These are phyloP conservation scores for Emmonsiellopsis sp. DNA, from an alignment of 2,329 filamentous ascomycete genomes.

Conservation along the genomic window DNA sequence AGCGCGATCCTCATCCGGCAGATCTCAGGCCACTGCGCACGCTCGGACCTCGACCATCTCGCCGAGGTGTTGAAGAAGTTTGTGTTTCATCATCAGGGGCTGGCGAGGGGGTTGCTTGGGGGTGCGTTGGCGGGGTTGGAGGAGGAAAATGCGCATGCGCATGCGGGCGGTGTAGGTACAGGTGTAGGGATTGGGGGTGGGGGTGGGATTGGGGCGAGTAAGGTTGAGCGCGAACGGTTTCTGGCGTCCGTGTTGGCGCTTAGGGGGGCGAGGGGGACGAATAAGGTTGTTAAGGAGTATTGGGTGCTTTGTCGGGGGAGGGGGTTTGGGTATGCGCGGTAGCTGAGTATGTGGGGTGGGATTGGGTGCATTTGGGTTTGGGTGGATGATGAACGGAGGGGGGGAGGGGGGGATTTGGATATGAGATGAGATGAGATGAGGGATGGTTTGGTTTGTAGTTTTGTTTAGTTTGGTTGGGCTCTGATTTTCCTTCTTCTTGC, in stretches of 20 bases:
- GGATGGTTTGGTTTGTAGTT: too few relatives aligned
- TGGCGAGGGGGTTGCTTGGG: slow-evolving; percentile 28
- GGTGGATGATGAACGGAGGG: too few relatives aligned
- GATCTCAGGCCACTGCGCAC: slow-evolving; percentile 33
- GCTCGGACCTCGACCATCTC: slow-evolving; percentile 35
- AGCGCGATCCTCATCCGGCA: slow-evolving; percentile 31
- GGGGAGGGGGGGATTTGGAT: too few relatives aligned
- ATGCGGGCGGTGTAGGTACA: too few relatives aligned
- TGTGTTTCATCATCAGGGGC: slow-evolving; percentile 32
- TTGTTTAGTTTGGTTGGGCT: too few relatives aligned
- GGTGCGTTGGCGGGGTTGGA: slow-evolving; percentile 25
- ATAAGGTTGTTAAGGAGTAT: slow-evolving; percentile 30
- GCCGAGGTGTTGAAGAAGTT: slow-evolving; percentile 32
- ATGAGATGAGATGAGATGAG: too few relatives aligned
- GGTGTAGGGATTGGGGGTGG: neutral
- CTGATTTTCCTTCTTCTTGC: too few relatives aligned
- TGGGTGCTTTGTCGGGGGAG: slow-evolving; percentile 36
- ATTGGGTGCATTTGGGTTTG: neutral
- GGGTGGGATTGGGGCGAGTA: slow-evolving; percentile 17
- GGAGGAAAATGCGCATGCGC: neutral
- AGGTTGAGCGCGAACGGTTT: slow-evolving; percentile 32
- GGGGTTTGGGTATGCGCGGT: slow-evolving; percentile 28
- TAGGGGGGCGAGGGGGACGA: slow-evolving; percentile 29
- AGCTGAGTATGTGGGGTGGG: neutral
- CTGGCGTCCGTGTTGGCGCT: slow-evolving; percentile 29